These are phyloP conservation scores for Chloris gayana DNA, from an alignment of 176 grass and related monocot species.

Conservation along the genomic window DNA sequence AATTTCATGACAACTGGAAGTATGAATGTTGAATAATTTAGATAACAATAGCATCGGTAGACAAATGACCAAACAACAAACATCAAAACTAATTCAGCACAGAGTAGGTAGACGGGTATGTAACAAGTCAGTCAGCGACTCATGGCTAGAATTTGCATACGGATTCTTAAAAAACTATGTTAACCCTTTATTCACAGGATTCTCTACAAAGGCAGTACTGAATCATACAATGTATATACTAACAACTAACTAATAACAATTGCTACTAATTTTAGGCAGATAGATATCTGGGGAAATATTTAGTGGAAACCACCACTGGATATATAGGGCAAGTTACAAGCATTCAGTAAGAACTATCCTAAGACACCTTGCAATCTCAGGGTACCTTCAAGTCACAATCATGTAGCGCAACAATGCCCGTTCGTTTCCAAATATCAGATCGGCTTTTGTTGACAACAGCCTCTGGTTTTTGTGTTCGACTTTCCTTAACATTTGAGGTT, in stretches of 20 bases:
- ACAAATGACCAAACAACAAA: conserved; percentile 1
- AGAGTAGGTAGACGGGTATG: neutral
- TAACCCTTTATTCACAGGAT: conserved; percentile 9
- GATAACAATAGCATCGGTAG: neutral
- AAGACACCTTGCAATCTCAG: neutral
- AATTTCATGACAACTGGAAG: neutral
- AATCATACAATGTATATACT: neutral
- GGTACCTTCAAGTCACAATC: conserved; percentile 70
- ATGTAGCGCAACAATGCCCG: conserved; percentile 76
- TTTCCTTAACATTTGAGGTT: conserved; percentile 45
- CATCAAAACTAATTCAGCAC: neutral
- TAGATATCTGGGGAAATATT: neutral
- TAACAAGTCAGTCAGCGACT: neutral
- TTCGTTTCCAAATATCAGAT: conserved; percentile 68
- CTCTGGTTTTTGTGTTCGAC: conserved; percentile 37
- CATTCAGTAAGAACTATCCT: neutral
- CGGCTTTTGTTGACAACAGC: conserved; percentile 60
- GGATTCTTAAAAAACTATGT: neutral
- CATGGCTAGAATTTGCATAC: conserved; percentile 2
- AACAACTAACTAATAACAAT: neutral
- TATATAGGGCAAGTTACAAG: conserved; percentile 3
- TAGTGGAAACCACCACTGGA: no score
- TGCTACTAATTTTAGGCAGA: neutral
- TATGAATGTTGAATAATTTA: neutral
- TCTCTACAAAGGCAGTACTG: conserved; percentile 6